These are phyloP conservation scores for Ascochyta lentis DNA, from an alignment of 2,329 filamentous ascomycete species.

Conservation along the genomic window DNA sequence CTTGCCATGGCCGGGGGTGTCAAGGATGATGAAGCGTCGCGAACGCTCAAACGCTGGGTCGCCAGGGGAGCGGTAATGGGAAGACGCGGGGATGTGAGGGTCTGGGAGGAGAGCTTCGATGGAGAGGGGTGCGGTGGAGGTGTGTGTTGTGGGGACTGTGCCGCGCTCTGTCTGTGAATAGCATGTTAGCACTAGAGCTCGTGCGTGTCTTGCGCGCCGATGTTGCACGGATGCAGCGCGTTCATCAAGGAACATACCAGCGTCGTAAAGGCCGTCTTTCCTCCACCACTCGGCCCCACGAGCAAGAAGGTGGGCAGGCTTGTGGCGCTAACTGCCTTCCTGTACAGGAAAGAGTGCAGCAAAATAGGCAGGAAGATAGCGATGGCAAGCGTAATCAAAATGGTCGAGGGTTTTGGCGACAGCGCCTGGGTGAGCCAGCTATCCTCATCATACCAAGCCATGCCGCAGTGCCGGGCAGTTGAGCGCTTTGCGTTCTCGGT, in stretches of 20 bases:
- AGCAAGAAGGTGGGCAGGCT: slow-evolving; percentile 77
- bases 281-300: slow-evolving; percentile 78
- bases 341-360: slow-evolving; percentile 77
- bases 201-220: not conserved
- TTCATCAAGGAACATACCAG: slow-evolving; percentile 59
- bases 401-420: slow-evolving; percentile 54
- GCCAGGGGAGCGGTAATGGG: slow-evolving; percentile 69
- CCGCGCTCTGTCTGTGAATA: slow-evolving; percentile 60
- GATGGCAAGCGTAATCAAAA: slow-evolving; percentile 73
- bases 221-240: not conserved
- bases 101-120: slow-evolving; percentile 66
- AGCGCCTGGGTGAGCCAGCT: slow-evolving; percentile 57
- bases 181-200: not conserved
- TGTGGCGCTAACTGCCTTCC: slow-evolving; percentile 67
- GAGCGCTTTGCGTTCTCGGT: not conserved
- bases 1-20: slow-evolving; percentile 96
- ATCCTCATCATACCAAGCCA: slow-evolving; percentile 49
- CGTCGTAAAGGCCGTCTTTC: slow-evolving; percentile 89
- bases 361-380: slow-evolving; percentile 76
- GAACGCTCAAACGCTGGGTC: slow-evolving; percentile 62
- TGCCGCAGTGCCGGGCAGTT: slow-evolving; percentile 12
- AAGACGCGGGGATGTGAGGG: slow-evolving; percentile 63
- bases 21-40: slow-evolving; percentile 77
- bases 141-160: slow-evolving; percentile 61
- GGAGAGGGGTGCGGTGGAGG: slow-evolving; percentile 52